Evolutionary conservation across 495 filamentous ascomycete species (phyloP).

Genomic region (Daldinia childiae): DNA sequence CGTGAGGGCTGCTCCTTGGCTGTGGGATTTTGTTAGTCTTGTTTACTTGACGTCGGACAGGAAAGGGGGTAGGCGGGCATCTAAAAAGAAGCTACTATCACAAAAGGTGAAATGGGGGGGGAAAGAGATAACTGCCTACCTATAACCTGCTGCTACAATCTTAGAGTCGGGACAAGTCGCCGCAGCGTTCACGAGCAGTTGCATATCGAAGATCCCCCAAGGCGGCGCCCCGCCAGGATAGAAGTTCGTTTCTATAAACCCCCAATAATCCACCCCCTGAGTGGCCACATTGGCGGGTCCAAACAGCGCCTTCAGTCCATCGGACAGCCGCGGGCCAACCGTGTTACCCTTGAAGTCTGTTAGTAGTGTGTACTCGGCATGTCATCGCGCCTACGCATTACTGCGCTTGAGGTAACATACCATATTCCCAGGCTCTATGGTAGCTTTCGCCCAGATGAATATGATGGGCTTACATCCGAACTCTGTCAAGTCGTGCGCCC

Average conservation of each 20-base stretch:
- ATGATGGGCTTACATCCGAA: slow-evolving; percentile 55
- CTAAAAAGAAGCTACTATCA: background rate
- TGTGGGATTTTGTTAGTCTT: slow-evolving; percentile 19
- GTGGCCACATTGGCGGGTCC: slow-evolving; percentile 52
- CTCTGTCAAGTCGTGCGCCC: slow-evolving; percentile 53
- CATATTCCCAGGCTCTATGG: slow-evolving; percentile 62
- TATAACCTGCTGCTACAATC: slow-evolving; percentile 46
- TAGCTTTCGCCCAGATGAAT: slow-evolving; percentile 60
- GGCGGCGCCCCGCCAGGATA: slow-evolving; percentile 48
- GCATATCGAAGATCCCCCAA: slow-evolving; percentile 50
- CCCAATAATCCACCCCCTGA: slow-evolving; percentile 55
- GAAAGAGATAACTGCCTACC: slow-evolving; percentile 14
- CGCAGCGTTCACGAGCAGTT: slow-evolving; percentile 42
- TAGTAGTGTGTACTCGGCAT: slow-evolving; percentile 16
- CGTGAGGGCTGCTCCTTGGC: slow-evolving; percentile 63
- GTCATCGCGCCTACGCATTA: background rate
- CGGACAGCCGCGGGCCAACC: slow-evolving; percentile 54
- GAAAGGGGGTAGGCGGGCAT: background rate
- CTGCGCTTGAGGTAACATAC: slow-evolving; percentile 41
- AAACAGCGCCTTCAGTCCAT: slow-evolving; percentile 47
- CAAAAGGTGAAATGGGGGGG: background rate
- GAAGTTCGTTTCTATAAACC: slow-evolving; percentile 52
- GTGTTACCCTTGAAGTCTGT: slow-evolving; percentile 49
- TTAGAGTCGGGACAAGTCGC: slow-evolving; percentile 44
- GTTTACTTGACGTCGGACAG: background rate